Base-by-base conservation (phyloP, 2,329 filamentous ascomycete genomes). In the Corinectria fuckeliana region DNA sequence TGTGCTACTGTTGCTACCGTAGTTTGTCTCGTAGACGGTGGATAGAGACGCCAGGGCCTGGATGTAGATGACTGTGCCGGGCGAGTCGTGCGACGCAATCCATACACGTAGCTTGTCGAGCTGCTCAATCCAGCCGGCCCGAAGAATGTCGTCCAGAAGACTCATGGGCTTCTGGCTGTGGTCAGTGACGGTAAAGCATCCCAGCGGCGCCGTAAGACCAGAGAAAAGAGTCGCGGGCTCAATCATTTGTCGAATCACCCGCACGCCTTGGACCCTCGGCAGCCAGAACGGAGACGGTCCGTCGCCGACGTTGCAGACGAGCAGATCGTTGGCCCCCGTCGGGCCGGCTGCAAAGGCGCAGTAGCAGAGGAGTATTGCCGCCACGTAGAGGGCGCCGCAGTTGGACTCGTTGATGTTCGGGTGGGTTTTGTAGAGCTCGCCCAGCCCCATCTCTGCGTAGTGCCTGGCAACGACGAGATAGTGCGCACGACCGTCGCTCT, bases 341-440 rank as follows among this genome's bases (percentile, higher is more conserved):
- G 72, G 72, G 1, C 72, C 72, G 5, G 70, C 70, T 14, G 72
- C 72, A 50, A 74, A 71, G 5, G 67, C 67, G 32, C 69, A 72
- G 30, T 71, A 72, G 41, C 72, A 73, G 6, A 72, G 62, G 5
- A 74, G 63, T 16, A 68, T 53, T 5, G 71, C 65, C 2, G 70
- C 64, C 5, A 72, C 58, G 51, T 74, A 74, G 9, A 72, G 56
- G 6, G 72, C 66, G 18, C 70, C 70, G 36, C 72, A 74, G 50
- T 71, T 73, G 44, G 59, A 57, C 18, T 67, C 61, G 50, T 70
- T 65, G 3, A 73, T 45, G n/a, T 41, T 61, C 8, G 67, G 39
- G 11, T 74, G 50, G 3, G 60, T 63, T 23, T 63, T 65, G 25
- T 66, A 68, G 41, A 74, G 58, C 44, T 71, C 69, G 18, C 52